These are phyloP conservation scores for Fusarium cyanostomum DNA, from an alignment of 2,329 filamentous ascomycete species.

Conservation along the genomic window DNA sequence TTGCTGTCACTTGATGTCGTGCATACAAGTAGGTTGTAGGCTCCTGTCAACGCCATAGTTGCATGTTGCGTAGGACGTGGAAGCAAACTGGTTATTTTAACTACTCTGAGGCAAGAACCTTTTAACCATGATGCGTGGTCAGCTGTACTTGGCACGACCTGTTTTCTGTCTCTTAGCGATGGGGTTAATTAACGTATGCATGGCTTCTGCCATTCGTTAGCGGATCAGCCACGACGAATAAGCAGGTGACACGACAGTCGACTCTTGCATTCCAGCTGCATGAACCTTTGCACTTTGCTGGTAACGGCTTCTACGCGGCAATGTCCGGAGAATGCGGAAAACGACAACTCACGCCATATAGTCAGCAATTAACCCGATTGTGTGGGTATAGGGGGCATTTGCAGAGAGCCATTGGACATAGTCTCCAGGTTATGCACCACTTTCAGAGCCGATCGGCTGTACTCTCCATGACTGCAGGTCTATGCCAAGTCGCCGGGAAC, in stretches of 20 bases:
- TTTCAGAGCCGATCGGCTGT: neutral
- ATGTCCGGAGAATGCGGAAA: neutral
- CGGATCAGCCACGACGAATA: neutral
- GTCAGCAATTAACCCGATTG: neutral
- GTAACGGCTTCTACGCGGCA: neutral
- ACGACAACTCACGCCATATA: neutral
- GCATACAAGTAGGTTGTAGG: neutral
- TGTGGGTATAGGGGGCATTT: too few species aligned
- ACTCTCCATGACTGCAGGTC: neutral
- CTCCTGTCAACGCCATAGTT: neutral
- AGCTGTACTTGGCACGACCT: neutral
- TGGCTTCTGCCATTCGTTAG: neutral
- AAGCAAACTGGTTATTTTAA: neutral
- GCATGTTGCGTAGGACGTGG: neutral
- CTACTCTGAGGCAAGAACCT: neutral
- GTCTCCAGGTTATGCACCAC: neutral
- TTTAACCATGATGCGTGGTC: neutral
- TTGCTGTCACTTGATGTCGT: neutral
- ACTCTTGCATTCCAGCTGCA: neutral
- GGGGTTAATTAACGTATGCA: neutral
- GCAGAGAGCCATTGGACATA: neutral
- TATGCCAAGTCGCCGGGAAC: neutral
- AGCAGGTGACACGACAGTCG: constrained; percentile 5
- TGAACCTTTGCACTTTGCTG: neutral
- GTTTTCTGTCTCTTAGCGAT: neutral